Evolutionary conservation across 176 grass and related monocot genomes (phyloP).

Genomic region (Puccinellia tenuiflora): DNA sequence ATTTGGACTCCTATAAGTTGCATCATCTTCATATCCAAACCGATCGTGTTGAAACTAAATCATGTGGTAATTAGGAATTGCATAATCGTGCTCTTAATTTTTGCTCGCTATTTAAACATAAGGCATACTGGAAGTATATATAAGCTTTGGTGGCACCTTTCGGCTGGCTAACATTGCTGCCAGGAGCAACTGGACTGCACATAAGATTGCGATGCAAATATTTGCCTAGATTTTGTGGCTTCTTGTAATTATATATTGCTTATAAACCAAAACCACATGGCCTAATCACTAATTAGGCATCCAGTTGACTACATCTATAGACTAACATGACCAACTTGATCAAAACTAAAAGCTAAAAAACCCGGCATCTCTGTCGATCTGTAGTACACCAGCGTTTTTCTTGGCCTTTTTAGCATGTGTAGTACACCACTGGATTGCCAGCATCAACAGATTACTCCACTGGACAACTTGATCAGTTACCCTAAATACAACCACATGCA

Average conservation of each 20-base stretch:
- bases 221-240: conserved; percentile 19
- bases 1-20: neutral
- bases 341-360: neutral
- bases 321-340: conserved; percentile 32
- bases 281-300: conserved; percentile 9
- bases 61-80: neutral
- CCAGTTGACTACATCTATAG: conserved; percentile 17
- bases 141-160: neutral
- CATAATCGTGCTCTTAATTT: neutral
- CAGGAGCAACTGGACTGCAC: neutral
- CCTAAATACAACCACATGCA: conserved; percentile 21
- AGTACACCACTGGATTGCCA: neutral
- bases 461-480: conserved; percentile 19
- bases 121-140: neutral
- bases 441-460: conserved; percentile 6
- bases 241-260: conserved; percentile 10
- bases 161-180: neutral
- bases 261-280: conserved; percentile 38
- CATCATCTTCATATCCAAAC: neutral
- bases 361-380: neutral
- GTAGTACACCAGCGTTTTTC: neutral
- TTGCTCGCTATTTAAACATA: neutral
- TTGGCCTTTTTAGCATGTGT: neutral
- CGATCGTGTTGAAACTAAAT: neutral
- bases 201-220: conserved; percentile 7